Evolutionary conservation across 805 yeast species (phyloP), one percentile per base, ranked within the genome.

Genomic region (Teunomyces funiuensis): DNA sequence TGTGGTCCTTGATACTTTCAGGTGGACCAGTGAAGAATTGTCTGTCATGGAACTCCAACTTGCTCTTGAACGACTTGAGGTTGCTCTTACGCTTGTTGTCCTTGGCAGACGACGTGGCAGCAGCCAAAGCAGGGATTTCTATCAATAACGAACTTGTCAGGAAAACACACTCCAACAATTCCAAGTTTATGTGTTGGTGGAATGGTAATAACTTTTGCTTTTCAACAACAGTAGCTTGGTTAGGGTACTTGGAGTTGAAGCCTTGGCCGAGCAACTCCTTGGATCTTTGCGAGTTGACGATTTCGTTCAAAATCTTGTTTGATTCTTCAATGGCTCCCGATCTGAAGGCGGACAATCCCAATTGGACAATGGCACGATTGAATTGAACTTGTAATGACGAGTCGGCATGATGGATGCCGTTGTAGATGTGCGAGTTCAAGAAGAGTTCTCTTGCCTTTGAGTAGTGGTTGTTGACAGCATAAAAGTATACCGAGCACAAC

Each of bases 11-110:
- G 34, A 95, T 86, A 63, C 90, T 88, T 70, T 93, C 99, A 41
- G 98, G 96, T 36, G 99, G 99, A 33, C 98, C 99, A 49, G 88
- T 88, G 76, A 91, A 93, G 43, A 85, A 85, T 65, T 90, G 96
- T 67, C 91, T 85, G 61, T 90, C 97, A 60, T 87, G 89, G 72
- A 84, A 86, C 63, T 93, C 98, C 52, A 93, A 77, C 63, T 86
- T 80, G 61, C 95, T 82, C 68, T 91, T 84, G 74, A 93, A 89
- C 20, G 96, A 87, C 69, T 88, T 90, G 55, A 85, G 75, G 45
- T 81, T 70, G 41, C 69, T 61, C 49, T 65, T 76, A 57, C 73
- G 71, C 60, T 76, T 73, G 55, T 80, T 71, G 62, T 82, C 83
- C 60, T 83, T 82, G 55, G 80, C 73, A 36, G 49, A 41, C 54